phyloP scores from a whole-genome alignment of 1,139 yeast species.

The Magnusiomyces ingens region DNA sequence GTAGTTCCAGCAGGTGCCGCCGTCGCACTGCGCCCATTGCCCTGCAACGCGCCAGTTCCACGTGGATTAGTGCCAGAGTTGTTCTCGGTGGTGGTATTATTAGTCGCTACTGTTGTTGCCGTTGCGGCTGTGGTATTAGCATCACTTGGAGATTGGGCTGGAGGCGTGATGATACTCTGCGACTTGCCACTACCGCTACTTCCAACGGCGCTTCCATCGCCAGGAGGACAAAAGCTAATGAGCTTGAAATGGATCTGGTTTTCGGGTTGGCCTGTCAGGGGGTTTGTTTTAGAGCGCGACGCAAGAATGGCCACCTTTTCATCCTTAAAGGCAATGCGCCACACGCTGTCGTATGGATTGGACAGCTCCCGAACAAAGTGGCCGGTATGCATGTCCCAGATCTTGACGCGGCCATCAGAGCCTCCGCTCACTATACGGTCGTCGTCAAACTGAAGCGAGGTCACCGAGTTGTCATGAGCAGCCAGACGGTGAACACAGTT shows the following conservation, averaged over 20 bases:
- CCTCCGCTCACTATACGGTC: conserved; percentile 85
- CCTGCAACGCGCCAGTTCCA: neutral
- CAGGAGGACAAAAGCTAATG: conserved; percentile 29
- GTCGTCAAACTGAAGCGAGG: conserved; percentile 83
- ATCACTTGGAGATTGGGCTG: neutral
- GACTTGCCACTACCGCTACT: neutral
- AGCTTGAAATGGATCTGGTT: conserved; percentile 35
- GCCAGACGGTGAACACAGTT: conserved; percentile 85
- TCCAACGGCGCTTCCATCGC: conserved; percentile 17
- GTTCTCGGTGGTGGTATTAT: neutral
- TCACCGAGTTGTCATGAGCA: conserved; percentile 71
- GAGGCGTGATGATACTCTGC: neutral
- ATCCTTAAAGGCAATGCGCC: conserved; percentile 39
- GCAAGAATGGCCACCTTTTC: conserved; percentile 39
- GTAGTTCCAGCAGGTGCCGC: no score
- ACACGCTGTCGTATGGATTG: conserved; percentile 35
- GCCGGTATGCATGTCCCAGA: conserved; percentile 85
- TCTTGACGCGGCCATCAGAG: conserved; percentile 78
- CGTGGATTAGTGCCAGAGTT: neutral
- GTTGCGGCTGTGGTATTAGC: neutral
- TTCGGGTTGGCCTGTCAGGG: neutral
- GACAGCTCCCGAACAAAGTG: conserved; percentile 39
- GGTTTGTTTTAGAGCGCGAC: conserved; percentile 22
- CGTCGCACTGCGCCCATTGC: no score
- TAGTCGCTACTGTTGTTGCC: neutral